Evolutionary conservation across 345 rosid species (phyloP).

Genomic region (Citrus australasica): DNA sequence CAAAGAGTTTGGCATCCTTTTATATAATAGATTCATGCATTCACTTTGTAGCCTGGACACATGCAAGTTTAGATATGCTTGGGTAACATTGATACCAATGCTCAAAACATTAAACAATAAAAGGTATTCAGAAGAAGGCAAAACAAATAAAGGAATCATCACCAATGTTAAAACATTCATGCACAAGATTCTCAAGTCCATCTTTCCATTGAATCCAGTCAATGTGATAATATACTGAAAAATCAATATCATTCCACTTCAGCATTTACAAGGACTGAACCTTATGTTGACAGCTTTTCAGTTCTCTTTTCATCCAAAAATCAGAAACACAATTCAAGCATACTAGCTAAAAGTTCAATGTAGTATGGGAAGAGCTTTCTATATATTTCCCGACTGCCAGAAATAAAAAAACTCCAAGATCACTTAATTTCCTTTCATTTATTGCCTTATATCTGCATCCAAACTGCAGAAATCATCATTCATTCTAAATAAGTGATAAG

Average conservation of each 20-base stretch:
- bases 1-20: neutral
- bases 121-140: neutral
- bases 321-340: neutral
- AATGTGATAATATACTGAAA: neutral
- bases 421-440: neutral
- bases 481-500: neutral
- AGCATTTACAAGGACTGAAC: neutral
- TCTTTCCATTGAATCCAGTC: neutral
- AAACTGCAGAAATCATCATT: neutral
- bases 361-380: neutral
- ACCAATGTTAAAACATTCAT: neutral
- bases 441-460: neutral
- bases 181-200: neutral
- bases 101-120: no score
- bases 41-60: neutral
- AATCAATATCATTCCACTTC: neutral
- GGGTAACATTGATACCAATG: neutral
- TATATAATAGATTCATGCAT: neutral
- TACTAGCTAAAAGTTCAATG: neutral
- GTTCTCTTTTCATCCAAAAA: neutral
- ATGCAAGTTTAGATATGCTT: neutral
- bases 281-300: no score
- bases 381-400: neutral
- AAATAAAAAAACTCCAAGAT: neutral
- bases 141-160: neutral